phyloP scores from a whole-genome alignment of 106 monocot genomes.

The Dendrobium huoshanense region DNA sequence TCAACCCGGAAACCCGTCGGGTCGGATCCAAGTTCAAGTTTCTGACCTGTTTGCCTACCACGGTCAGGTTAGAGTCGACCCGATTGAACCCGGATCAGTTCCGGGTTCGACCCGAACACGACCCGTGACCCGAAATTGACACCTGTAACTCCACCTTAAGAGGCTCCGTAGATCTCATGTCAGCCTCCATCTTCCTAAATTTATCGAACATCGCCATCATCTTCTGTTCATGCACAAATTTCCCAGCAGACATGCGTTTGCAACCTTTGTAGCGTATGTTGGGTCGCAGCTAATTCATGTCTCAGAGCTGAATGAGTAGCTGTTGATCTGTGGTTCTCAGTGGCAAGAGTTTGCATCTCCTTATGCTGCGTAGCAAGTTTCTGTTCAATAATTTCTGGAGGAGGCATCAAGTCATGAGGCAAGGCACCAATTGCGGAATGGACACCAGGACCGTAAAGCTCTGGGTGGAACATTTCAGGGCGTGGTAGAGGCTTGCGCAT shows the following conservation, averaged over 20 bases:
- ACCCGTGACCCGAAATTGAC: too few species aligned
- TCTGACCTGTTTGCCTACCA: too few species aligned
- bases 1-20: too few species aligned
- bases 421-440: slow-evolving; percentile 43
- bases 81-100: too few species aligned
- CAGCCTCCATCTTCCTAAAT: slow-evolving; percentile 67
- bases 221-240: slow-evolving; percentile 55
- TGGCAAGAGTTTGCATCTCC: slow-evolving; percentile 63
- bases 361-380: slow-evolving; percentile 53
- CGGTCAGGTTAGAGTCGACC: too few species aligned
- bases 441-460: slow-evolving; percentile 43
- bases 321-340: slow-evolving; percentile 62
- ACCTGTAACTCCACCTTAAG: slow-evolving; percentile 58
- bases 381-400: slow-evolving; percentile 68
- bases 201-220: slow-evolving; percentile 50
- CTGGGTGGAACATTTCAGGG: slow-evolving; percentile 36
- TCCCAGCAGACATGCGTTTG: slow-evolving; percentile 34
- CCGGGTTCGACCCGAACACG: too few species aligned
- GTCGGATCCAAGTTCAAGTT: too few species aligned
- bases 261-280: slow-evolving; percentile 63
- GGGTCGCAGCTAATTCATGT: slow-evolving; percentile 54
- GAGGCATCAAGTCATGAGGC: slow-evolving; percentile 64
- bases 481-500: slow-evolving; percentile 39
- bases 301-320: slow-evolving; percentile 54
- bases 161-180: slow-evolving; percentile 39